Evolutionary conservation across 345 rosid genomes (phyloP), one percentile per base, ranked within the genome.

Genomic region (Melastoma malabathricum): DNA sequence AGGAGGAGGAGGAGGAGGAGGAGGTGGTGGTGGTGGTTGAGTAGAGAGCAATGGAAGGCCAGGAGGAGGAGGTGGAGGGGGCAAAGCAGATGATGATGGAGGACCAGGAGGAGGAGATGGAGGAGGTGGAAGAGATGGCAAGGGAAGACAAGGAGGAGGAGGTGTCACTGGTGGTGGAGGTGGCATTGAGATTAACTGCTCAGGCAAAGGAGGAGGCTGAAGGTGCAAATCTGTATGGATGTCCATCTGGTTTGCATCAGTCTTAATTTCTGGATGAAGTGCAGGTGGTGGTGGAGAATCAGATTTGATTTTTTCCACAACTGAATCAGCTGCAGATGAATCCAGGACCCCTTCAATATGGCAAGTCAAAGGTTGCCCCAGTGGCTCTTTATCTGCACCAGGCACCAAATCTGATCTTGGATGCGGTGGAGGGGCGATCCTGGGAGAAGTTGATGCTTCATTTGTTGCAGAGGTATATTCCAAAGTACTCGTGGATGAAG

Each of bases 401-500:
- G 69, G 22, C 71, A 68, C 20, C 68, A 64, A 15, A 50, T 59
- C 27, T 47, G 55, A 54, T 52, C 41, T 55, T 31, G 19, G 48
- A 55, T 64, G 66, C 59, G 67, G 59, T 56, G 62, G 67, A 12
- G 31, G 59, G 43, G 77, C 51, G 13, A 66, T 60, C 50, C 78
- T 55, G 38, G 64, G 17, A 25, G 71, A 68, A 41, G 68, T 64
- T n/a, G n/a, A n/a, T n/a, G n/a, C n/a, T n/a, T n/a, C n/a, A 63
- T 59, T 10, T 53, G 66, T 51, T 60, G 41, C 57, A 47, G 2
- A 61, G 61, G 55, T 47, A 46, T 59, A 29, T 64, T 62, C 67
- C 13, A 16, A 23, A 65, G 62, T 52, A 27, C 3, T 27, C 6
- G 31, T 6, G 6, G 31, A 27, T 27, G 31, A 27, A 27, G 31